These are phyloP conservation scores for Castanospermum australe DNA, from an alignment of 306 rosid species.

Conservation along the genomic window DNA sequence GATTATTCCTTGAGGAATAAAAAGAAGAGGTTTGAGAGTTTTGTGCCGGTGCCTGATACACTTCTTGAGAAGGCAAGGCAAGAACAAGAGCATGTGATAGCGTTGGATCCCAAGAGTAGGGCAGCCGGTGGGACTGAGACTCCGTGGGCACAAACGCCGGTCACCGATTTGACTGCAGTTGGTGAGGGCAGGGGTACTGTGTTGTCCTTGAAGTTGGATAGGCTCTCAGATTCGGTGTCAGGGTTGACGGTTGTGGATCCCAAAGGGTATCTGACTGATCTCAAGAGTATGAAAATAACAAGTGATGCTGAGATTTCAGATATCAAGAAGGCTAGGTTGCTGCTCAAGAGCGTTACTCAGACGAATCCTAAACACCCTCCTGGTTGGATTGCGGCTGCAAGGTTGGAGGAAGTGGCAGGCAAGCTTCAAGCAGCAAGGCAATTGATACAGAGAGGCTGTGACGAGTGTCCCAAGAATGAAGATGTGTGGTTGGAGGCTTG, in stretches of 20 bases:
- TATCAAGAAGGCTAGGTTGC: conserved; percentile 77
- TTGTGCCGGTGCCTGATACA: conserved; percentile 84
- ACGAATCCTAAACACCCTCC: conserved; percentile 90
- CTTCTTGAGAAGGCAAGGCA: conserved; percentile 90
- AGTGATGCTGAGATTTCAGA: conserved; percentile 93
- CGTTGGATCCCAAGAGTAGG: conserved; percentile 87
- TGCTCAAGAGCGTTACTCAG: conserved; percentile 84
- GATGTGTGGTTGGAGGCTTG: conserved; percentile 96
- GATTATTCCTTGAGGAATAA: conserved; percentile 80
- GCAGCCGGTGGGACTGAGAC: conserved; percentile 74
- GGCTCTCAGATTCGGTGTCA: conserved; percentile 76
- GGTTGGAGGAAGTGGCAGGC: conserved; percentile 89
- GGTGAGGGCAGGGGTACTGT: conserved; percentile 94
- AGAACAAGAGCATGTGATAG: conserved; percentile 85
- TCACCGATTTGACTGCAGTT: conserved; percentile 90
- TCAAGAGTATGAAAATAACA: conserved; percentile 84
- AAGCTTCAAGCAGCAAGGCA: conserved; percentile 82
- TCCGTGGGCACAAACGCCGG: conserved; percentile 83
- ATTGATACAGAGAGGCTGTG: conserved; percentile 82
- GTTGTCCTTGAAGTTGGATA: conserved; percentile 74
- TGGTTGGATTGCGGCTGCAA: conserved; percentile 90
- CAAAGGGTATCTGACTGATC: conserved; percentile 76
- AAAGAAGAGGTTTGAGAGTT: conserved; percentile 88
- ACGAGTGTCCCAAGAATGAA: conserved; percentile 85
- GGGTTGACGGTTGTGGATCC: conserved; percentile 85